Evolutionary conservation across 2,329 filamentous ascomycete genomes (phyloP).

Genomic region (Periconia macrospinosa): DNA sequence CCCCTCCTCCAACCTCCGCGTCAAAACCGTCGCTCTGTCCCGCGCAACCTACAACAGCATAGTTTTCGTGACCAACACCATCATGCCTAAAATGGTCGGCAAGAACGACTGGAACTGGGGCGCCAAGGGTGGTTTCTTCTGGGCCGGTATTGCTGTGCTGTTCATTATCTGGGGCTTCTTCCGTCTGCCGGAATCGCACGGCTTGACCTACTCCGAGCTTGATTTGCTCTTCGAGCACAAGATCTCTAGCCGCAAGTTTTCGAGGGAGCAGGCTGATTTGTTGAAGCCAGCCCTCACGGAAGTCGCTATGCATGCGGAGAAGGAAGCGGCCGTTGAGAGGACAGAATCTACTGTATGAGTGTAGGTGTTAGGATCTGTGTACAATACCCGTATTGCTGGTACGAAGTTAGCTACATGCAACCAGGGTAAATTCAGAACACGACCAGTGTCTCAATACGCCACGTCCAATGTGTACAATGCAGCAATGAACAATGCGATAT

Average conservation of each 20-base stretch:
- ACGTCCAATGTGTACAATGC: too few relatives aligned
- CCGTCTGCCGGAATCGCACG: slow-evolving; percentile 73
- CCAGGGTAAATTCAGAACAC: too few relatives aligned
- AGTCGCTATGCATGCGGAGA: not conserved
- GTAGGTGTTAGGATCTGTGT: too few relatives aligned
- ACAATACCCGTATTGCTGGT: too few relatives aligned
- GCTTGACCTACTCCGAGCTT: slow-evolving; percentile 78
- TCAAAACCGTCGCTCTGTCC: slow-evolving; percentile 83
- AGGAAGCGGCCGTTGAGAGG: not conserved
- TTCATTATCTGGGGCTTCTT: slow-evolving; percentile 71
- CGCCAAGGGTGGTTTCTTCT: slow-evolving; percentile 77
- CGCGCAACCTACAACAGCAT: slow-evolving; percentile 74
- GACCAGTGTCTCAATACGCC: too few relatives aligned
- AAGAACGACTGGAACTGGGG: slow-evolving; percentile 56
- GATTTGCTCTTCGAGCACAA: slow-evolving; percentile 72
- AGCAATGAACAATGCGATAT: too few relatives aligned
- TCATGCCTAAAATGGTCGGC: slow-evolving; percentile 15
- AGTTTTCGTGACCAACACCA: slow-evolving; percentile 67
- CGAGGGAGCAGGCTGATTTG: not conserved
- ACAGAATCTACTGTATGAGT: not conserved
- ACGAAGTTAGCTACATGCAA: too few relatives aligned
- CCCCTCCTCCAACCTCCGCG: slow-evolving; percentile 75
- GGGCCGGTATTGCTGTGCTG: slow-evolving; percentile 71
- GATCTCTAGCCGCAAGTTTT: slow-evolving; percentile 15
- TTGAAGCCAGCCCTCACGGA: not conserved